phyloP scores from a whole-genome alignment of 345 rosid species.

The Eucalyptus melliodora region DNA sequence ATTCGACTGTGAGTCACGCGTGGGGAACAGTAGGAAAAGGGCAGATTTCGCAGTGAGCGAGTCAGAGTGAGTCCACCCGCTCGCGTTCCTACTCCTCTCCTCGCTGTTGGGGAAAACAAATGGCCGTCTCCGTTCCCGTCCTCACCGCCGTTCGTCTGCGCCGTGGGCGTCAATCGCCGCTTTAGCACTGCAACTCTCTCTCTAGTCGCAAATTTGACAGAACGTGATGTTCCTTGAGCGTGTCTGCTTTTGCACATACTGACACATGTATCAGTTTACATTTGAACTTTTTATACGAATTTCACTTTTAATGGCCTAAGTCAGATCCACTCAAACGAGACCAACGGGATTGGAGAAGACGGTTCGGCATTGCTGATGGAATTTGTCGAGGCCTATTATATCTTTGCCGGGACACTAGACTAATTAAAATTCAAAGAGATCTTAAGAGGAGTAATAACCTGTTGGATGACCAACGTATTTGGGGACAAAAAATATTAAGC shows the following conservation, averaged over 20 bases:
- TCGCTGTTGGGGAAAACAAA: not conserved
- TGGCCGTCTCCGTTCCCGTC: slow-evolving; percentile 63
- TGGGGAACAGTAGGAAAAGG: not conserved
- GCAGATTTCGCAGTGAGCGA: not conserved
- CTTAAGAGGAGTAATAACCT: no score
- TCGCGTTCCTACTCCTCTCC: not conserved
- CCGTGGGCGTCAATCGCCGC: slow-evolving; percentile 72
- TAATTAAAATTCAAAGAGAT: no score
- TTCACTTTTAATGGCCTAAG: no score
- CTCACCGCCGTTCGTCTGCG: slow-evolving; percentile 5
- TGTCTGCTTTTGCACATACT: not conserved
- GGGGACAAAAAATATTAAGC: no score
- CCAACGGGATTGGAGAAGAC: no score
- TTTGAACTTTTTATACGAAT: no score
- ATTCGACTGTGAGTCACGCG: not conserved
- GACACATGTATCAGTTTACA: no score
- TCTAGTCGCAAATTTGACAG: not conserved
- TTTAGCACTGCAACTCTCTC: slow-evolving; percentile 49
- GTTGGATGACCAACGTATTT: no score
- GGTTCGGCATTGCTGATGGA: no score
- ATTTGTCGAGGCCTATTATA: no score
- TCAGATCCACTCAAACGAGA: no score
- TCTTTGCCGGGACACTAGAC: no score
- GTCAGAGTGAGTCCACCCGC: not conserved
- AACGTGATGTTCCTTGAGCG: not conserved